Evolutionary conservation across 805 yeast genomes (phyloP).

Genomic region (Spathaspora arborariae): DNA sequence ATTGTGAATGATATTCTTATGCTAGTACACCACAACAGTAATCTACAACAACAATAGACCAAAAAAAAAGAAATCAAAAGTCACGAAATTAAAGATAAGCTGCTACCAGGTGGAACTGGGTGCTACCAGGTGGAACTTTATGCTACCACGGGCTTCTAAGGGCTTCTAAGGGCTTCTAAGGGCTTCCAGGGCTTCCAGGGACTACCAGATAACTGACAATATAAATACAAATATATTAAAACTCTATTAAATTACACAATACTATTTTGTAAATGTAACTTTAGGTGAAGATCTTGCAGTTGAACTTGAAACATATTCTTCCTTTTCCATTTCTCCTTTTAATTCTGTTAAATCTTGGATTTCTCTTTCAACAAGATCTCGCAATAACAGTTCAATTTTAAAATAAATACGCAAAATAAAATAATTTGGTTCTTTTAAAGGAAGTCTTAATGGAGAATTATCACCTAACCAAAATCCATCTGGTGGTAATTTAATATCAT

Average conservation of each 20-base stretch:
- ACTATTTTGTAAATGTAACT: not conserved
- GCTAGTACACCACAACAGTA: not conserved
- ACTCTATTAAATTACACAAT: not conserved
- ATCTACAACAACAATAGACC: not conserved
- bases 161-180: no score
- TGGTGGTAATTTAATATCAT: not conserved
- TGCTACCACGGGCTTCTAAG: no score
- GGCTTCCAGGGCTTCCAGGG: no score
- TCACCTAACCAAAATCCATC: slow-evolving; percentile 59
- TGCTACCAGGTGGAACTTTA: no score
- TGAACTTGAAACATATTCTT: not conserved
- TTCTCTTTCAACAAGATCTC: slow-evolving; percentile 2
- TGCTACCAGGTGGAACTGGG: not conserved
- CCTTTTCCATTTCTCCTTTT: not conserved
- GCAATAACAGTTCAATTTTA: slow-evolving; percentile 21
- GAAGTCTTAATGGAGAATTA: slow-evolving; percentile 64
- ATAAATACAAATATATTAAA: not conserved
- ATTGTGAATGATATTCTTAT: not conserved
- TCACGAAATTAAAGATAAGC: not conserved
- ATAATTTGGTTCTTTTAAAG: slow-evolving; percentile 65
- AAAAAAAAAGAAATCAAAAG: not conserved
- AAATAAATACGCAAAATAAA: slow-evolving; percentile 38
- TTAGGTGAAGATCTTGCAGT: not conserved
- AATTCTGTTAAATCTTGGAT: not conserved
- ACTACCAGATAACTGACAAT: no score